Percentiles rank a stretch among this genome's conserved stretches.
Evolutionary conservation across 2,329 filamentous ascomycete genomes (phyloP).

Genomic region (Pezizomycotina sp.): DNA sequence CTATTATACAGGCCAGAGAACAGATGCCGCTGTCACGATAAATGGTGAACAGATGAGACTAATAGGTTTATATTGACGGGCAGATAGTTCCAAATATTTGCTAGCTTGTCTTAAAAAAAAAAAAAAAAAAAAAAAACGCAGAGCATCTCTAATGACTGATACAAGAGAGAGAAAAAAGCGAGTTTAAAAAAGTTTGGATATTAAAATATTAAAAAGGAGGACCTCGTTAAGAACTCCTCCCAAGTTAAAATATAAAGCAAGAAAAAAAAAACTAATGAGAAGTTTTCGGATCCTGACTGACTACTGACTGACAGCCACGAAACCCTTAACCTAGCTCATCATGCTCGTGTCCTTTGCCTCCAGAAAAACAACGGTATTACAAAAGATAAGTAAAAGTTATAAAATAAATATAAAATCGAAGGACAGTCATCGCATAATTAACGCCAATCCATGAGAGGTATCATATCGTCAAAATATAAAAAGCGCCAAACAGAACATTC

Average conservation of each 20-base stretch:
- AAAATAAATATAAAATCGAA: constrained; percentile 6
- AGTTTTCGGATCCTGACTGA: constrained; percentile 2
- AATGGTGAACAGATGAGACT: too few relatives aligned
- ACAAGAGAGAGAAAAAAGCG: background rate
- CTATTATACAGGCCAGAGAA: too few relatives aligned
- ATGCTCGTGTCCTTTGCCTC: background rate
- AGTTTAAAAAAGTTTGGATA: constrained; percentile 2
- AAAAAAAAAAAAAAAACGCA: constrained; percentile 1
- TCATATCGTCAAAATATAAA: background rate
- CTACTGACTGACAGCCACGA: background rate
- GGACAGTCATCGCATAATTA: constrained; percentile 8
- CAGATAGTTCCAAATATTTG: background rate
- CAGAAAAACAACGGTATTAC: background rate
- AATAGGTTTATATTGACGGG: constrained; percentile 3
- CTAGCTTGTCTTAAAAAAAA: background rate
- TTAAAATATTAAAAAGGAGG: constrained; percentile 2
- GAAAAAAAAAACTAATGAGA: constrained; percentile 5
- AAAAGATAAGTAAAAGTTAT: constrained; percentile 7
- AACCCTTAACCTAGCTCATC: background rate
- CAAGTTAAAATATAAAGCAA: constrained; percentile 1
- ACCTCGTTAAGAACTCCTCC: background rate
- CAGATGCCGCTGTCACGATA: too few relatives aligned
- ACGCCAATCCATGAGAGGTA: constrained; percentile 5
- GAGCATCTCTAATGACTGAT: background rate
- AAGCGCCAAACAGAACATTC: constrained; percentile 5